Conservation (phyloP, 352 stramenopile genomes). For the Blastocystis hominis region DNA sequence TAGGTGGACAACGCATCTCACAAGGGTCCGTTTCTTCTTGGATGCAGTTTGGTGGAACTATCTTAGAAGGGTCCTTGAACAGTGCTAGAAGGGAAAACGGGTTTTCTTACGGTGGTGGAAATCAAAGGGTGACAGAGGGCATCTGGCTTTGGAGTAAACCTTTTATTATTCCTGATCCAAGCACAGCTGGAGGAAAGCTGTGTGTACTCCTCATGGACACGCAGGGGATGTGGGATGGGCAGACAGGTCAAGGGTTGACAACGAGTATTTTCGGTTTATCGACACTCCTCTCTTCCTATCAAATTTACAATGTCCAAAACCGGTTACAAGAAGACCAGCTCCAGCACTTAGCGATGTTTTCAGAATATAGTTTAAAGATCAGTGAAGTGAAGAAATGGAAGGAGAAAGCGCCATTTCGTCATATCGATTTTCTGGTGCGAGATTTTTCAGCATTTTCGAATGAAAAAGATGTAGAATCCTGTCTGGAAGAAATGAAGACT, state of each 20-base stretch:
- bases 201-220: constrained; percentile 94
- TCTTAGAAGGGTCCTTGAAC: constrained; percentile 59
- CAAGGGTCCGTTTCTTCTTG: constrained; percentile 24
- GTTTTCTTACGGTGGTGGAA: constrained; percentile 88
- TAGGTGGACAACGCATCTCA: no score
- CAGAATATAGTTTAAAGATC: constrained; percentile 67
- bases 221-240: constrained; percentile 97
- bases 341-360: constrained; percentile 96
- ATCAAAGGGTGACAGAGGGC: constrained; percentile 91
- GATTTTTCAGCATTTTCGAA: constrained; percentile 73
- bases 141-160: constrained; percentile 98
- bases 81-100: constrained; percentile 65
- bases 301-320: constrained; percentile 99
- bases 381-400: constrained; percentile 58
- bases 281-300: constrained; percentile 83
- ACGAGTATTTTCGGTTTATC: constrained; percentile 94
- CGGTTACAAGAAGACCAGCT: constrained; percentile 96
- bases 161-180: constrained; percentile 73
- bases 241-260: constrained; percentile 97
- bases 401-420: constrained; percentile 81
- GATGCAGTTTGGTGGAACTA: constrained; percentile 38
- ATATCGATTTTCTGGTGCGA: constrained; percentile 91
- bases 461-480: background rate
- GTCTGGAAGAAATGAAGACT: constrained; percentile 76
- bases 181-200: constrained; percentile 71